Base-by-base conservation (phyloP, 2,329 filamentous ascomycete genomes). In the Fusarium sp. region DNA sequence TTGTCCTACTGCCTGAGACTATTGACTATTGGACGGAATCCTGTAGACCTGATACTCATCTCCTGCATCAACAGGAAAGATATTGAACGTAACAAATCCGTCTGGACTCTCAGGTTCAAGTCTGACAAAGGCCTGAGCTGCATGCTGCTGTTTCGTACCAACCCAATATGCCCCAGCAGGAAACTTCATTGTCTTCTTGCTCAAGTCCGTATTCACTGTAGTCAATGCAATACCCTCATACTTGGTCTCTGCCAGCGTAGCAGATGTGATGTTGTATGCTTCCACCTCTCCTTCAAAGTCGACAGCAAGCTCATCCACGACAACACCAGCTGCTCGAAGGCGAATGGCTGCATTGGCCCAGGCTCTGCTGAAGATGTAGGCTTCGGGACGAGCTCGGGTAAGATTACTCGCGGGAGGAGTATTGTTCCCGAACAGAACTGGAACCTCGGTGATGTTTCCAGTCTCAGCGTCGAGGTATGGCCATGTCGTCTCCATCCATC, bases 1-100 rank as follows among this genome's bases (percentile, higher is more conserved):
- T 27, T 9, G 14, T n/a, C 19, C 19, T 10, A 18, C 23, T 16
- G 19, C 18, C 10, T 5, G 21, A 3, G 10, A 38, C 21, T 55
- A 56, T 18, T 18, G 8, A 25, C 16, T 16, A 18, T 33, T 33
- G 9, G 27, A 7, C 7, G 63, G 11, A 10, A 80, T 61, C 2
- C 78, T 65, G 39, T 78, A 80, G 12, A 80, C 72, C 14, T 72
- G 79, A 39, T 80, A 80, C 64, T 81, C 79, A 39, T 80, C 79
- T 1, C 77, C 78, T 0, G 42, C 68, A 38, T 64, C 68, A 0
- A 79, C 68, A 5, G 79, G 79, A 1, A 81, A 48, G 19, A 81
- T 73, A 19, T 79, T 80, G 31, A 77, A 78, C 10, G 75, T 77
- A 2, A 62, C 78, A 39, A 78, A 81, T 0, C 79, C 80, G 49